Conservation (phyloP, 2,329 filamentous ascomycete species). For the Microdochium nivale region DNA sequence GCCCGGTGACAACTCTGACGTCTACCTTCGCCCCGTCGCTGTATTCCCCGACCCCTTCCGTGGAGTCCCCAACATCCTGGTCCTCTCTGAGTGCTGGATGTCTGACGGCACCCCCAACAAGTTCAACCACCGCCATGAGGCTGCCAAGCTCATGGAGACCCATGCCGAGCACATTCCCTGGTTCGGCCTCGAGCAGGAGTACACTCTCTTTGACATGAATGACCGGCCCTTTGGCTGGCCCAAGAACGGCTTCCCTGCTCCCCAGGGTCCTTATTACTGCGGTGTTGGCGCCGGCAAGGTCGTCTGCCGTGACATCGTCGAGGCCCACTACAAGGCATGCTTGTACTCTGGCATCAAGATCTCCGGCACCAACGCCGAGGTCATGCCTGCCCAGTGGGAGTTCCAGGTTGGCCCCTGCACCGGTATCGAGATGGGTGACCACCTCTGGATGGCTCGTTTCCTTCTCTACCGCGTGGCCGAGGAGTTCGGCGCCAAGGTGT, state of each 20-base stretch:
- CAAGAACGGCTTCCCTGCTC: slow-evolving; percentile 78
- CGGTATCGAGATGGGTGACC: slow-evolving; percentile 88
- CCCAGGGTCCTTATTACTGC: slow-evolving; percentile 94
- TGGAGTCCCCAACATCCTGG: slow-evolving; percentile 81
- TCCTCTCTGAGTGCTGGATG: slow-evolving; percentile 92
- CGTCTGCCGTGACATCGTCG: slow-evolving; percentile 94
- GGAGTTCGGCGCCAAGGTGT: slow-evolving; percentile 94
- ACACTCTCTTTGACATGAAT: slow-evolving; percentile 80
- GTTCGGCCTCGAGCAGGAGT: slow-evolving; percentile 98
- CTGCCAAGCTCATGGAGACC: slow-evolving; percentile 79
- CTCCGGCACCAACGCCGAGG: slow-evolving; percentile 97
- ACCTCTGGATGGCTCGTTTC: slow-evolving; percentile 92
- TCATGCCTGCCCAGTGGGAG: slow-evolving; percentile 97
- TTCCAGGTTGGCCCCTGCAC: slow-evolving; percentile 90
- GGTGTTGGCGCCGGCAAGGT: slow-evolving; percentile 97
- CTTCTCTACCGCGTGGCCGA: slow-evolving; percentile 86
- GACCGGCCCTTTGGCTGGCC: slow-evolving; percentile 87
- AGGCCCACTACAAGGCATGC: slow-evolving; percentile 80
- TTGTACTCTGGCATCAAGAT: slow-evolving; percentile 87
- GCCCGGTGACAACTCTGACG: slow-evolving; percentile 90
- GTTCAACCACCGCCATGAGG: slow-evolving; percentile 95
- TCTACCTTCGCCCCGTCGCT: slow-evolving; percentile 87
- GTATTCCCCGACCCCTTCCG: slow-evolving; percentile 92
- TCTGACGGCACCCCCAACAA: slow-evolving; percentile 93
- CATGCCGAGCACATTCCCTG: slow-evolving; percentile 79